Conservation (phyloP, 495 filamentous ascomycete genomes). For the Rhypophila decipiens region DNA sequence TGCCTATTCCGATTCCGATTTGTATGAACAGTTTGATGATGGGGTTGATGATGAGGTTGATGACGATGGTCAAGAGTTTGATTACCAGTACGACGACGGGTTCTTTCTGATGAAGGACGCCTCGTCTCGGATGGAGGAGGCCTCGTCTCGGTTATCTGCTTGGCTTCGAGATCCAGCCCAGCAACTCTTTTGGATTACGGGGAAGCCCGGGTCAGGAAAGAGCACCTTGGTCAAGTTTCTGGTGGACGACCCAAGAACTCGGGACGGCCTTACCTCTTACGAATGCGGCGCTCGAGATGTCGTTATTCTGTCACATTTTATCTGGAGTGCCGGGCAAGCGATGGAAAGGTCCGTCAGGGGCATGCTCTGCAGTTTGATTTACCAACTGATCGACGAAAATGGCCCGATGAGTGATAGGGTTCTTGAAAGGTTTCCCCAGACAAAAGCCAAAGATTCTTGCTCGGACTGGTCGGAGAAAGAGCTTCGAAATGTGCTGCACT, state of each 20-base stretch:
- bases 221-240: conserved; percentile 1
- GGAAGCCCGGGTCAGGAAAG: background rate
- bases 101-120: too few relatives aligned
- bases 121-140: background rate
- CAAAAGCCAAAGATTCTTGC: background rate
- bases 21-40: too few relatives aligned
- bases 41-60: too few relatives aligned
- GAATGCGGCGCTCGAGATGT: background rate
- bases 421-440: background rate
- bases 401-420: background rate
- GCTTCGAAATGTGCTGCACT: background rate
- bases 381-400: background rate
- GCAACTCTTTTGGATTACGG: background rate
- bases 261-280: background rate
- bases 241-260: background rate
- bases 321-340: background rate
- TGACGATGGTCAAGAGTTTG: too few relatives aligned
- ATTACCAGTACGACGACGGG: too few relatives aligned
- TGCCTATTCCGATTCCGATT: too few relatives aligned
- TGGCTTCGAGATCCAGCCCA: background rate
- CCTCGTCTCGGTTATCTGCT: background rate
- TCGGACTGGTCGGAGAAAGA: background rate
- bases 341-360: background rate
- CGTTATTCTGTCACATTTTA: background rate
- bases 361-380: background rate